Base-by-base conservation (phyloP, 2,329 filamentous ascomycete genomes). In the Paraphaeosphaeria minitans region DNA sequence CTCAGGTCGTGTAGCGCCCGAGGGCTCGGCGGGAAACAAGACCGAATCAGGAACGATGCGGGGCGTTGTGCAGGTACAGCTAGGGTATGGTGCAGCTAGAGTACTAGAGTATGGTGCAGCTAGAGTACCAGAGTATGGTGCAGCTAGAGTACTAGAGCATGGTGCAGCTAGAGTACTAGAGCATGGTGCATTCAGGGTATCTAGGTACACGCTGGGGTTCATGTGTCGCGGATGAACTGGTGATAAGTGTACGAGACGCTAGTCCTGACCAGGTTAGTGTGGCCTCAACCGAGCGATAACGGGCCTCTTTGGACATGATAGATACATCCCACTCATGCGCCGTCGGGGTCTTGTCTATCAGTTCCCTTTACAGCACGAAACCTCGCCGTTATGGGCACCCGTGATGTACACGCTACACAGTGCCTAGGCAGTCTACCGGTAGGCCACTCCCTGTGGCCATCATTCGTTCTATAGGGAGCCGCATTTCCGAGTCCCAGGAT, bases 291-390 rank as follows among this genome's bases (percentile, higher is more conserved):
- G 50, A 53, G 39, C 27, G 50, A 43, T 45, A 53, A 53, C 49
- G 50, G 9, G 19, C 10, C 10, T 21, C 8, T 21, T 21, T n/a
- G n/a, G n/a, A n/a, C n/a, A n/a, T n/a, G n/a, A n/a, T n/a, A n/a
- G n/a, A n/a, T n/a, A n/a, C n/a, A n/a, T n/a, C n/a, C n/a, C n/a
- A n/a, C n/a, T n/a, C n/a, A n/a, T n/a, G n/a, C n/a, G n/a, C n/a
- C n/a, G 49, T 52, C 22, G 39, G 21, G 2, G 8, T 22, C 37
- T 31, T 33, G 50, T 53, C 50, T 53, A 53, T 53, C 50, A 53
- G 39, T 53, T 53, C 39, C 50, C 50, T n/a, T 53, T 53, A 53
- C 50, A 53, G 50, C 37, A 43, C 33, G 13, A 53, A 53, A 53
- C 24, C 19, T 53, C 22, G 29, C 9, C 5, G 3, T 21, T 45